Base-by-base conservation (phyloP, 1,284 basidiomycete genomes). In the Paramarasmius palmivorus region DNA sequence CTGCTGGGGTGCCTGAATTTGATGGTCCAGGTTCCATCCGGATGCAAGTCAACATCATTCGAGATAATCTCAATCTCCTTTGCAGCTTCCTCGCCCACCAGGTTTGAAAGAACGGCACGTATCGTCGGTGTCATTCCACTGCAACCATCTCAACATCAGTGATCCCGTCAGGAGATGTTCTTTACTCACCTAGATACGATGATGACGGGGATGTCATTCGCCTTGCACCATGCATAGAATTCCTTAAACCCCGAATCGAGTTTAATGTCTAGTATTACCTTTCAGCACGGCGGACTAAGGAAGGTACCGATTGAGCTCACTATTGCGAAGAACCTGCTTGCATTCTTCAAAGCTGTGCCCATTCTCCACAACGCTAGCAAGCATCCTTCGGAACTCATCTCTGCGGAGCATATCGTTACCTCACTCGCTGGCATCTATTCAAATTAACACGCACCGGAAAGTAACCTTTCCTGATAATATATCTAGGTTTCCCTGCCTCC, bases 101-200 rank as follows among this genome's bases (percentile, higher is more conserved):
- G 82, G 55, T 86, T 89, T 36, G 85, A 83, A 25, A 97, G 78
- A 4, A 96, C 90, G 1, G 90, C 90, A 45, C 92, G 90, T 63
- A 98, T 97, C 60, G 90, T 82, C 12, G 93, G 94, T 12, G 86
- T 85, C 93, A 97, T 97, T 26, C 94, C 95, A 59, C 91, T 93
- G 62, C 37, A 17, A 37, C 15, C 25, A 44, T 23, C 10, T 12
- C 15, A 37, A 9, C 9, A 36, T 19, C 20, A 9, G 15, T 8
- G 35, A 35, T 38, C n/a, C n/a, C n/a, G n/a, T n/a, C n/a, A n/a
- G 20, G 2, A 36, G 29, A 22, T 12, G 15, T 8, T 8, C 12
- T 8, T 17, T 12, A 55, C 76, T 55, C 61, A 89, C 90, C 90
- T 93, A 3, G 93, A 96, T 44, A 97, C 93, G 65, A 98, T 93